Evolutionary conservation across 208 protist species (phyloP).

Genomic region (Leishmania tropica): DNA sequence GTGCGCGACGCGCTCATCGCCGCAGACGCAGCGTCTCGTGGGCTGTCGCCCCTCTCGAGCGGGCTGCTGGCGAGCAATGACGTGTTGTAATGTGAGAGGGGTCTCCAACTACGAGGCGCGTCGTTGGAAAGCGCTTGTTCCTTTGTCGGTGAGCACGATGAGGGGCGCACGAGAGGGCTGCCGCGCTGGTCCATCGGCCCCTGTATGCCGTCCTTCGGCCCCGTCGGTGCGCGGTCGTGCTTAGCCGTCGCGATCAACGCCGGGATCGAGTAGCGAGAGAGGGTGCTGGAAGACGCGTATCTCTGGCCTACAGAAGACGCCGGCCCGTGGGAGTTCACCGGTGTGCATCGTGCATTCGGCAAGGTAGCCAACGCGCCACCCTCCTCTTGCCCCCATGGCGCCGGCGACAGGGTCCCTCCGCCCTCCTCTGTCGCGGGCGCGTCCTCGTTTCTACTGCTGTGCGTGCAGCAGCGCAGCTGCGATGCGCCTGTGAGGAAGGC

Average conservation of each 20-base stretch:
- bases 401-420: neutral
- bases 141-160: neutral
- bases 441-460: neutral
- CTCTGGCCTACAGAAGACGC: neutral
- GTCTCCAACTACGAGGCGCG: too few relatives aligned
- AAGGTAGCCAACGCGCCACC: neutral
- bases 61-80: neutral
- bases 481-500: neutral
- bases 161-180: neutral
- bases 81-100: neutral
- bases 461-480: conserved; percentile 9
- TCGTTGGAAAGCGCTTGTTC: neutral
- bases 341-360: neutral
- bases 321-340: neutral
- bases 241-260: neutral
- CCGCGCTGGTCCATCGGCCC: neutral
- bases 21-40: neutral
- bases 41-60: neutral
- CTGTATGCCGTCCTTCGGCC: neutral
- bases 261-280: neutral
- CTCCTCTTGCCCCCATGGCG: neutral
- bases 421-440: neutral
- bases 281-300: neutral
- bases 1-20: neutral
- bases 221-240: neutral